phyloP scores from a whole-genome alignment of 371 early-diverging fungal genomes.

The Mucor racemosus region DNA sequence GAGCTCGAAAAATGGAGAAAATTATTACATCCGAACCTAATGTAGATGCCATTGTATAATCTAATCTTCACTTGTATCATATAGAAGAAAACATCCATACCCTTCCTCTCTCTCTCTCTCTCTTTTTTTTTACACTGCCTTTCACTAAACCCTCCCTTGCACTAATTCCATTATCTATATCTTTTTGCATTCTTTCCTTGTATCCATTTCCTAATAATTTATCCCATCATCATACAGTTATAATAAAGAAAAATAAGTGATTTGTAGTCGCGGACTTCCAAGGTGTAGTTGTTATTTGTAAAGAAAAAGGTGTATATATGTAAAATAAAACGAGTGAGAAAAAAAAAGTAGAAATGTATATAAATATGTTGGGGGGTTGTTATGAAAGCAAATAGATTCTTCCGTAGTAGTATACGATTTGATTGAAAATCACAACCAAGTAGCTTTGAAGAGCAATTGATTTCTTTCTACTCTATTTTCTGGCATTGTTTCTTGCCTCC shows the following conservation, averaged over 20 bases:
- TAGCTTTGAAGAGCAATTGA: background rate
- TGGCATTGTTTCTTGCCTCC: conserved; percentile 41
- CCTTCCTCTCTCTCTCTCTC: background rate
- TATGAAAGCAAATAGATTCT: background rate
- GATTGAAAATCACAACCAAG: background rate
- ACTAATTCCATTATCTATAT: background rate
- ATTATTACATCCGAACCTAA: conserved; percentile 48
- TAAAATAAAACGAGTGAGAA: background rate
- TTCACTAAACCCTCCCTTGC: background rate
- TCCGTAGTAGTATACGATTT: background rate
- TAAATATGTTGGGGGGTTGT: background rate
- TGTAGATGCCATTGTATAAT: conserved; percentile 25
- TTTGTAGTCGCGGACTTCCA: conserved; percentile 4
- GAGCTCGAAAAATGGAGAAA: conserved; percentile 57
- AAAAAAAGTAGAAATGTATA: background rate
- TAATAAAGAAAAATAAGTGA: background rate
- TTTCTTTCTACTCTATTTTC: conserved; percentile 19
- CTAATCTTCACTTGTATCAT: background rate
- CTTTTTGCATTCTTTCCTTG: background rate
- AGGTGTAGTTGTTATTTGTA: background rate
- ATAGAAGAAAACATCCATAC: background rate
- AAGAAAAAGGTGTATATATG: conserved; percentile 1
- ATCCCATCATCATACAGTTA: background rate
- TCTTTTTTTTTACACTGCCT: too few relatives aligned
- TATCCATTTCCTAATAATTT: too few relatives aligned